phyloP scores from a whole-genome alignment of 2,329 filamentous ascomycete genomes.

The Diaporthe sp. region DNA sequence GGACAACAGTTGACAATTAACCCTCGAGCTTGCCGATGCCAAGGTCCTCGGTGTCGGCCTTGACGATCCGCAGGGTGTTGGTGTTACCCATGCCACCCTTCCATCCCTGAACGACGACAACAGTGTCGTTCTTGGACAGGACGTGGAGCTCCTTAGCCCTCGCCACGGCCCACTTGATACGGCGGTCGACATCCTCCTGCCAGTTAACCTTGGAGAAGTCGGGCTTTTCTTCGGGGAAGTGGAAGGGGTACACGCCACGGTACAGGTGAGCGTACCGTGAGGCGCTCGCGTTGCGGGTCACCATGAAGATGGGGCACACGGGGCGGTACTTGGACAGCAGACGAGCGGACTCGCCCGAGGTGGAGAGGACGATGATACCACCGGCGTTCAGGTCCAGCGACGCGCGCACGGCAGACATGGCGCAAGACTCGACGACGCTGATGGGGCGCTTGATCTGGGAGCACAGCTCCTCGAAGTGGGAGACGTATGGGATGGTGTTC shows the following conservation, averaged over 20 bases:
- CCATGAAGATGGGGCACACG: constrained; percentile 99
- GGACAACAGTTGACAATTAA: constrained; percentile 8
- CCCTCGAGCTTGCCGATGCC: constrained; percentile 61
- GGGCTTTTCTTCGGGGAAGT: constrained; percentile 92
- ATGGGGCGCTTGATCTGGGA: constrained; percentile 86
- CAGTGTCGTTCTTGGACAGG: constrained; percentile 77
- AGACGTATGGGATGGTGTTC: constrained; percentile 97
- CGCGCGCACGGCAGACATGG: constrained; percentile 96
- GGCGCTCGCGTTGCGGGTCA: constrained; percentile 87
- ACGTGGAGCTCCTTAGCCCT: constrained; percentile 87
- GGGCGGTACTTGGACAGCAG: constrained; percentile 98
- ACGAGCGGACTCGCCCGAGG: constrained; percentile 93
- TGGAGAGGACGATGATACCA: constrained; percentile 95
- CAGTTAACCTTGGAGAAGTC: constrained; percentile 94
- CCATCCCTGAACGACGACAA: constrained; percentile 91
- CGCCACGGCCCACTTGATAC: constrained; percentile 96
- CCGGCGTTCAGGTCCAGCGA: constrained; percentile 97
- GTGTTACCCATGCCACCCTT: constrained; percentile 93
- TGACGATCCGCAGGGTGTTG: constrained; percentile 80
- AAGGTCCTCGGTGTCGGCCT: constrained; percentile 70
- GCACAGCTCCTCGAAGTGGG: constrained; percentile 95
- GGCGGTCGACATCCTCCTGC: constrained; percentile 98
- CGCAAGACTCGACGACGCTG: constrained; percentile 90
- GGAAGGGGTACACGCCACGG: constrained; percentile 98
- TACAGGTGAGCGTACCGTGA: constrained; percentile 95